These are phyloP conservation scores for Curvularia hawaiiensis DNA, from an alignment of 2,329 filamentous ascomycete genomes.

Conservation along the genomic window DNA sequence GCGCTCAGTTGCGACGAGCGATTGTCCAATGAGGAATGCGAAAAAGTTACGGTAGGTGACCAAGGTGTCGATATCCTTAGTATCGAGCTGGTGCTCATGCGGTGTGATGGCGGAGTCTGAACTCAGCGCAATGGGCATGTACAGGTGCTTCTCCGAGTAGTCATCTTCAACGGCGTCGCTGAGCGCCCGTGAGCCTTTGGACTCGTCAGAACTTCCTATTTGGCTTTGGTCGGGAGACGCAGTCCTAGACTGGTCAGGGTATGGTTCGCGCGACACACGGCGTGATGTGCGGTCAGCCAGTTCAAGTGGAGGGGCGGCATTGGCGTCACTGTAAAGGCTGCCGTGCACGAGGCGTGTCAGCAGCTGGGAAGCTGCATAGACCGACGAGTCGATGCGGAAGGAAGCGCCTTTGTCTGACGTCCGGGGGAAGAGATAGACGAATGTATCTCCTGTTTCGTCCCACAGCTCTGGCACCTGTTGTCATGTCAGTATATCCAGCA, in stretches of 20 bases:
- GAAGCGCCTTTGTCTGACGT: slow-evolving; percentile 62
- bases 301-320: slow-evolving; percentile 22
- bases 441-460: slow-evolving; percentile 67
- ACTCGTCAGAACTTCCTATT: slow-evolving; percentile 50
- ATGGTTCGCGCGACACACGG: slow-evolving; percentile 27
- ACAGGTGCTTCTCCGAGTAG: slow-evolving; percentile 59
- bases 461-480: slow-evolving; percentile 62
- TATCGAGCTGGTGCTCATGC: slow-evolving; percentile 41
- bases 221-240: slow-evolving; percentile 41
- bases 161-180: slow-evolving; percentile 56
- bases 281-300: slow-evolving; percentile 29
- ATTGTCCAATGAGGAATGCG: slow-evolving; percentile 66
- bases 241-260: slow-evolving; percentile 38
- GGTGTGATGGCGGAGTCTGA: slow-evolving; percentile 52
- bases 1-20: slow-evolving; percentile 62
- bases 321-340: slow-evolving; percentile 51
- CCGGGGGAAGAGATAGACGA: slow-evolving; percentile 66
- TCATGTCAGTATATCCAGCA: slow-evolving; percentile 17
- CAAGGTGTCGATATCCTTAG: slow-evolving; percentile 61
- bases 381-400: slow-evolving; percentile 64
- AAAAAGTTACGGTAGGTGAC: slow-evolving; percentile 67
- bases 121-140: slow-evolving; percentile 62
- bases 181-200: slow-evolving; percentile 55
- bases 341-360: slow-evolving; percentile 63
- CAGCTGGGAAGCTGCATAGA: slow-evolving; percentile 62